Evolutionary conservation across 2,329 filamentous ascomycete genomes (phyloP), one percentile per base, ranked within the genome.

Genomic region (Pseudopithomyces chartarum): DNA sequence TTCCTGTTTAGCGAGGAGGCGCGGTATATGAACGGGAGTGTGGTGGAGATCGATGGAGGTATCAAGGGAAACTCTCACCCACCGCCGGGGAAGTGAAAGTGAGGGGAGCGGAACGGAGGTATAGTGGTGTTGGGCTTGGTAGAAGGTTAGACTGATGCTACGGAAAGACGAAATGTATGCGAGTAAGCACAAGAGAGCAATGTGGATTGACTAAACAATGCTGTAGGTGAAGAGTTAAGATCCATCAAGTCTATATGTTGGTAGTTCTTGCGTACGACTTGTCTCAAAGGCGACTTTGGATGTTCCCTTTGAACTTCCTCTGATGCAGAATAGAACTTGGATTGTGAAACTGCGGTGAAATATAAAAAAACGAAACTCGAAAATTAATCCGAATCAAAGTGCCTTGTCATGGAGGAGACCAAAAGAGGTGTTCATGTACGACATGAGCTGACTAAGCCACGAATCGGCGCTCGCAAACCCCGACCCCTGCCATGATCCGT

Each of bases 11-110:
- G 79, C 26, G 74, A 78, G 17, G 78, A 77, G 50, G 71, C 71
- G 32, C 67, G 73, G 56, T 83, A 82, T 71, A 74, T 82, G 54
- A 82, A 78, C 64, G 80, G 80, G 13, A 74, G 72, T 61, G 76
- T 82, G 17, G 68, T 82, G 44, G 79, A 82, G 63, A 73, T 82
- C 47, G 80, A 81, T 67, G 83, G 82, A 3, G 76, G 73, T 29
- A 54, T 73, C n/a, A 70, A 65, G 34, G 15, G 34, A 8, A 40
- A 50, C 13, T 23, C 32, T 19, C 26, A 40, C 39, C 33, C 26
- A 32, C 44, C 47, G 34, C 47, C 47, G 47, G 19, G 13, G 12
- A 42, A 42, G 17, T 42, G 38, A 42, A 19, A 3, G 38, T n/a
- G n/a, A n/a, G 38, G 10, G n/a, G 38, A 22, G 38, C 5, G 38